phyloP scores from a whole-genome alignment of 2,329 filamentous ascomycete genomes.

The Monosporascus ibericus region DNA sequence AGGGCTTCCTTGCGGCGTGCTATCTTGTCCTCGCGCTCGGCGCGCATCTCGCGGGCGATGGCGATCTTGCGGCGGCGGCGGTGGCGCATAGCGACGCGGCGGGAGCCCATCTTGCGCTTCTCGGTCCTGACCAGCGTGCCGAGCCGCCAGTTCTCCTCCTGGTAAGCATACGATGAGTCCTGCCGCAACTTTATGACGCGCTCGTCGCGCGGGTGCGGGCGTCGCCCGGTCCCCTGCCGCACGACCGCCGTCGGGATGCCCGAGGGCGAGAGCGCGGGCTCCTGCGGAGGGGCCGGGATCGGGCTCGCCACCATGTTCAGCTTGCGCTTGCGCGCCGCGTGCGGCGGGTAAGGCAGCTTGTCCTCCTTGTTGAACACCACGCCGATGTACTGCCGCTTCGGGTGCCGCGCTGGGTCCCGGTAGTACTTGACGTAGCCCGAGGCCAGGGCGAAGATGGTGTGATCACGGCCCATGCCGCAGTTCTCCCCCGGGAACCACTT shows the following conservation, averaged over 20 bases:
- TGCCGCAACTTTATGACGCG: slow-evolving; percentile 44
- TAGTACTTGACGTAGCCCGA: slow-evolving; percentile 97
- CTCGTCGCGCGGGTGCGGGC: slow-evolving; percentile 30
- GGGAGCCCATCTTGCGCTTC: slow-evolving; percentile 36
- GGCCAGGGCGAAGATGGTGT: slow-evolving; percentile 84
- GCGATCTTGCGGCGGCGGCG: slow-evolving; percentile 35
- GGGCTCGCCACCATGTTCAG: slow-evolving; percentile 63
- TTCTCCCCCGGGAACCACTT: slow-evolving; percentile 95
- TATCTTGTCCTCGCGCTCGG: slow-evolving; percentile 24
- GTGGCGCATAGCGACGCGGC: slow-evolving; percentile 44
- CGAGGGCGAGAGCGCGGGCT: slow-evolving; percentile 39
- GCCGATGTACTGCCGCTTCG: slow-evolving; percentile 89
- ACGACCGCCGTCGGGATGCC: slow-evolving; percentile 43
- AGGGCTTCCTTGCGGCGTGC: slow-evolving; percentile 24
- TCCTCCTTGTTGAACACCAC: slow-evolving; percentile 81
- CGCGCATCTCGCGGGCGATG: slow-evolving; percentile 24
- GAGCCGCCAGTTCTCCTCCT: slow-evolving; percentile 55
- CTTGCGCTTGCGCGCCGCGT: slow-evolving; percentile 67
- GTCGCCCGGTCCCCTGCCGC: slow-evolving; percentile 25
- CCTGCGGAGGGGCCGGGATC: slow-evolving; percentile 28
- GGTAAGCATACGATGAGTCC: slow-evolving; percentile 47
- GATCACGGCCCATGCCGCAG: slow-evolving; percentile 88
- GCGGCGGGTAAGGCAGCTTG: slow-evolving; percentile 67
- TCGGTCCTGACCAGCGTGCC: slow-evolving; percentile 46
- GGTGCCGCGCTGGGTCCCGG: slow-evolving; percentile 74